Evolutionary conservation across 495 filamentous ascomycete genomes (phyloP), one percentile per base, ranked within the genome.

Genomic region (Neurospora sublineolata): DNA sequence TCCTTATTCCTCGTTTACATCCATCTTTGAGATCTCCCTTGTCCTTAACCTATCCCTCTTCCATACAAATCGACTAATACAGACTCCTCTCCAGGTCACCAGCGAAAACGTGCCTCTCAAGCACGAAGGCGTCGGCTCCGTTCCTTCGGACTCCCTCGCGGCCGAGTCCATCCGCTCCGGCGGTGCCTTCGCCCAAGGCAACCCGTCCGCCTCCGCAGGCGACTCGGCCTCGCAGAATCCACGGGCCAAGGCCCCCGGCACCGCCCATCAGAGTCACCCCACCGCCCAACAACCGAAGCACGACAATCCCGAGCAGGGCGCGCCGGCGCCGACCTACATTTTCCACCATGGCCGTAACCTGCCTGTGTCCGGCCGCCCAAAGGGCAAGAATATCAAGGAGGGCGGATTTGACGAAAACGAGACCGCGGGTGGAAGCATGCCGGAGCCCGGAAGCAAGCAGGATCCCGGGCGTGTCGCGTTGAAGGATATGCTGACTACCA

Each of bases 311-410:
- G 44, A 69, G 41, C 58, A 80, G 23, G 79, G 69, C 18, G 74
- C 33, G 30, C 20, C 75, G 3, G 81, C 82, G 27, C 81, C 81
- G 4, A 76, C 70, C 5, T 82, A 84, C 70, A 76, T 78, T 44
- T 44, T 44, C 41, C 41, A 44, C 11, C 36, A 67, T 16, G 52
- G 12, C 69, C 76, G 77, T 73, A 73, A 60, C 38, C 8, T 68
- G 3, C 73, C 68, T 18, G 73, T 23, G 14, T 44, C 60, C 20
- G 77, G 78, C 18, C 82, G 78, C 18, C 82, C 82, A 10, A 79
- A 84, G 67, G 83, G 82, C 52, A 80, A 79, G 76, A 83, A 82
- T 41, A 44, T 83, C 9, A 79, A 20, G 11, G 83, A 83, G 76
- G 79, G 77, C 37, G 77, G 74, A 27, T 76, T 80, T 69, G 74